A percentile compares a stretch with the other conserved stretches of the same genome.
Evolutionary conservation across 129 eudicot species (phyloP).

Genomic region (Pittosporum tobira): DNA sequence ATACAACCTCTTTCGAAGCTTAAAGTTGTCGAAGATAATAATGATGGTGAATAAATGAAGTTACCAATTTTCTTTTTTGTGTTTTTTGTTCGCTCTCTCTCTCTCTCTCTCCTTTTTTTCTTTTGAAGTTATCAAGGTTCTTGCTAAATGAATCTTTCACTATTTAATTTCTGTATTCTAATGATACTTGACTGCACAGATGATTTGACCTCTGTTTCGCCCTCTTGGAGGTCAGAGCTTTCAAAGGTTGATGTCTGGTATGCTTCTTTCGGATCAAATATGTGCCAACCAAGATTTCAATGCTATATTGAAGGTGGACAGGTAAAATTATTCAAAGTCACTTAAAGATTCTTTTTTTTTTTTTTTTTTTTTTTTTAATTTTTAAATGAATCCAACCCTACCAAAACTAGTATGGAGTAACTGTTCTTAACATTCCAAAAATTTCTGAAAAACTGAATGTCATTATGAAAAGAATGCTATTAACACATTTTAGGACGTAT

Average conservation of each 20-base stretch:
- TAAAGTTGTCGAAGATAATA: constrained; percentile 39
- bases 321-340: constrained; percentile 31
- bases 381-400: background rate
- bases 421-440: background rate
- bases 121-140: background rate
- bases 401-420: background rate
- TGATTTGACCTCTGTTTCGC: constrained; percentile 19
- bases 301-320: constrained; percentile 96
- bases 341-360: background rate
- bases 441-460: background rate
- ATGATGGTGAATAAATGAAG: constrained; percentile 24
- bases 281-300: constrained; percentile 64
- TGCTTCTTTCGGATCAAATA: constrained; percentile 94
- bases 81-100: no score
- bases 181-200: constrained; percentile 19
- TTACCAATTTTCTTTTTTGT: background rate
- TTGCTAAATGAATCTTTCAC: background rate
- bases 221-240: constrained; percentile 72
- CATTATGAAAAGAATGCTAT: background rate
- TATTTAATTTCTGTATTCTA: constrained; percentile 2
- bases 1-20: constrained; percentile 54
- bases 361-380: no score
- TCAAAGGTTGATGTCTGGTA: constrained; percentile 74
- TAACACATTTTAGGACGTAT: background rate
- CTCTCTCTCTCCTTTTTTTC: no score